A percentile compares a stretch with the other conserved stretches of the same genome.
Conservation (phyloP, 768 basidiomycete genomes). For the Lentinula detonsa region DNA sequence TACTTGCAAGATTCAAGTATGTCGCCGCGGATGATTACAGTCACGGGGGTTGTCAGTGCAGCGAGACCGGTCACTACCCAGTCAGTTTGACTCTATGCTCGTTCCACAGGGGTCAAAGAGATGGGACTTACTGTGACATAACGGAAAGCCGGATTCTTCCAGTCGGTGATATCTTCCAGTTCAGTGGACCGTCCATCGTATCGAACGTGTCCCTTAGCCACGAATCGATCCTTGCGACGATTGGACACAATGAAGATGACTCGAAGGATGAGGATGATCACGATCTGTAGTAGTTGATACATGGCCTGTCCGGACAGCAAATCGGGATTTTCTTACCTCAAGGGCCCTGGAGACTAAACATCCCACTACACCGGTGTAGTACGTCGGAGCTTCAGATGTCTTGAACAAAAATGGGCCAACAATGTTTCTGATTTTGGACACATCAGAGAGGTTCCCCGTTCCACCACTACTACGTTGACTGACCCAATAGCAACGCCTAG, state of each 20-base stretch:
- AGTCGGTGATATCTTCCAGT: constrained; percentile 17
- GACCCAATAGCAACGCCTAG: constrained; percentile 17
- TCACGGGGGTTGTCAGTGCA: too few species aligned
- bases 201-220: constrained; percentile 15
- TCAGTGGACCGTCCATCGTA: constrained; percentile 13
- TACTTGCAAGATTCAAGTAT: too few species aligned
- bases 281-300: constrained; percentile 8
- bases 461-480: background rate
- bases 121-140: constrained; percentile 10
- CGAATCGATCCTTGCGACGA: constrained; percentile 12
- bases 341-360: constrained; percentile 18
- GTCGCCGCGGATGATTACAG: too few species aligned
- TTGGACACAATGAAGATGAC: constrained; percentile 14
- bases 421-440: constrained; percentile 11
- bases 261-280: constrained; percentile 18
- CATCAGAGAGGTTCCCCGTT: background rate
- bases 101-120: background rate
- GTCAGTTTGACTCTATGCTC: background rate
- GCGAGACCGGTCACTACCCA: background rate
- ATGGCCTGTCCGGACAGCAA: background rate
- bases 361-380: constrained; percentile 17
- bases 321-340: constrained; percentile 6
- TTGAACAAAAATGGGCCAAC: constrained; percentile 21
- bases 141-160: constrained; percentile 20
- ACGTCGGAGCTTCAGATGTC: constrained; percentile 15